phyloP scores from a whole-genome alignment of 1,139 yeast genomes.

The Yamadazyma atmosphaerica region DNA sequence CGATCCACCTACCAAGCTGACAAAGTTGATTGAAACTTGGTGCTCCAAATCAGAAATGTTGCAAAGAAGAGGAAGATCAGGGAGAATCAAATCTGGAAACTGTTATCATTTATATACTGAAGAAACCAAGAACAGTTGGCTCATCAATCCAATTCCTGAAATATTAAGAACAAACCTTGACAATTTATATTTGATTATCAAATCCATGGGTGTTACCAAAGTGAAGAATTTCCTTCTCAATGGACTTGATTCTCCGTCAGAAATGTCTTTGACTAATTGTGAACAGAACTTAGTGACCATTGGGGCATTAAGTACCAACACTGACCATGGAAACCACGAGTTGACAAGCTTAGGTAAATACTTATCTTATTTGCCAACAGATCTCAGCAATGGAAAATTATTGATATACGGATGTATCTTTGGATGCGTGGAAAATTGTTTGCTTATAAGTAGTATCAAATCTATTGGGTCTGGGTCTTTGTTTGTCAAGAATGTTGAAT shows the following conservation, averaged over 20 bases:
- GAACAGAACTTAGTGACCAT: conserved; percentile 59
- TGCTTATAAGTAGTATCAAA: conserved; percentile 73
- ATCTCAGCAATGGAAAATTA: conserved; percentile 80
- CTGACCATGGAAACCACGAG: conserved; percentile 38
- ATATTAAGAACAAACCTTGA: conserved; percentile 82
- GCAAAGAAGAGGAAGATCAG: conserved; percentile 98
- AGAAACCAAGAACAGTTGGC: conserved; percentile 60
- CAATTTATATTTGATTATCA: conserved; percentile 76
- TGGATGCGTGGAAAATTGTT: conserved; percentile 76
- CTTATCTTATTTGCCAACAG: conserved; percentile 81
- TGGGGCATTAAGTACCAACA: conserved; percentile 76
- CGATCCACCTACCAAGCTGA: conserved; percentile 65
- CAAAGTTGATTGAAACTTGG: conserved; percentile 78
- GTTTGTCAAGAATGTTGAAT: conserved; percentile 60
- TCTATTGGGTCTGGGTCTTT: conserved; percentile 64
- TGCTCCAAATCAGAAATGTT: conserved; percentile 89
- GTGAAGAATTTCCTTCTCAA: conserved; percentile 67
- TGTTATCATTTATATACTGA: conserved; percentile 81
- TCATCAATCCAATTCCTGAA: conserved; percentile 80
- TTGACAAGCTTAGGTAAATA: conserved; percentile 82
- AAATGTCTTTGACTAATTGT: conserved; percentile 60
- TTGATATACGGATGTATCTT: conserved; percentile 77
- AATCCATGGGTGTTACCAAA: conserved; percentile 80
- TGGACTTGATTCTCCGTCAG: conserved; percentile 83
- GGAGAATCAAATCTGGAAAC: conserved; percentile 82